Base-by-base conservation (phyloP, 2,329 filamentous ascomycete species). In the Hypoxylon sp. region DNA sequence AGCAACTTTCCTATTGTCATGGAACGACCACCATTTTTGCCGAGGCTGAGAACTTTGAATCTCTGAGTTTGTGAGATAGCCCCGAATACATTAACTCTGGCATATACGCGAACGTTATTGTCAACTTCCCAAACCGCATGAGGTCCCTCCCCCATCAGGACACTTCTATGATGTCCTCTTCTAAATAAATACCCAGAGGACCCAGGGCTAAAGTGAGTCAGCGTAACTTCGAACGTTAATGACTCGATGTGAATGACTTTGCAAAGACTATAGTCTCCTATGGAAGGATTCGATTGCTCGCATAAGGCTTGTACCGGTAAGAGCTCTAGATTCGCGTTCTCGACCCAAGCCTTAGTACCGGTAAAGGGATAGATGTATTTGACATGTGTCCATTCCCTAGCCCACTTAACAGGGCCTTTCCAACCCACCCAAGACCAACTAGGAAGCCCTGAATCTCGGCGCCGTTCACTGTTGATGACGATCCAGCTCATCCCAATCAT, bases 371-470 rank as follows among this genome's bases (percentile, higher is more conserved):
- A 5, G 2, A 5, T 26, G 26, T 26, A 6, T 5, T 3, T 26
- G 24, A 26, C 3, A 5, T 26, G 3, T 26, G 3, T 26, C 24
- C 24, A 26, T 26, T 26, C 24, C 24, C 19, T 9, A 17, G 42
- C 13, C 42, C 42, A 46, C 2, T 22, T 3, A 19, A 46, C 6
- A 46, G 17, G 0, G 19, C 42, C 42, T 19, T 24, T 54, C 51
- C 51, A 54, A 5, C 33, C 51, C 22, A 37, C 33, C 51, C 51
- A 54, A 8, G 51, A 54, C 51, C 51, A 54, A 17, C 51, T 54
- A 14, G 51, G 51, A 37, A 42, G 9, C 4, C n/a, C 51, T 42
- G 3, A 1, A 54, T 11, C 10, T 9, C 33, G 51, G 13, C 11
- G 11, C 5, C 31, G 17, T 3, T 17, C 13, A n/a, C 42, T 5